Evolutionary conservation across 1,284 basidiomycete species (phyloP).

Genomic region (Irpex sp.): DNA sequence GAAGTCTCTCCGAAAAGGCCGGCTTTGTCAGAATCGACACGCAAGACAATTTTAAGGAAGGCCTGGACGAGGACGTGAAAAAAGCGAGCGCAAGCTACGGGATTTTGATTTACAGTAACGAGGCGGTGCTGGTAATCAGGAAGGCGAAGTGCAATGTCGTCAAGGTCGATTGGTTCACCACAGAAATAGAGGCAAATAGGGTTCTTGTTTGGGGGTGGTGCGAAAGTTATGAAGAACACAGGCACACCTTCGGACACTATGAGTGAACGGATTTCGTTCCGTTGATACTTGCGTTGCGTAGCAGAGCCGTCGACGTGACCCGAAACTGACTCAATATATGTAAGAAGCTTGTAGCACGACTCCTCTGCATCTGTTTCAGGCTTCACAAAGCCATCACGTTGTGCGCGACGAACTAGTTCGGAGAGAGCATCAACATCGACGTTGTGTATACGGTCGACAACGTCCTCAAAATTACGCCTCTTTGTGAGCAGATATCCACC

Average conservation of each 20-base stretch:
- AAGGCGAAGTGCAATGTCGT: conserved; percentile 11
- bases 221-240: conserved; percentile 34
- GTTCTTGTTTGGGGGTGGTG: conserved; percentile 28
- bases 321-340: too few relatives aligned
- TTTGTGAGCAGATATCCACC: too few relatives aligned
- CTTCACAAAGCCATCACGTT: too few relatives aligned
- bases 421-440: too few relatives aligned
- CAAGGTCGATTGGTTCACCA: conserved; percentile 11
- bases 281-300: conserved; percentile 17
- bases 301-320: too few relatives aligned
- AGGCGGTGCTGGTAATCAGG: conserved; percentile 7
- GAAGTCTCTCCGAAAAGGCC: conserved; percentile 28
- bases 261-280: conserved; percentile 35
- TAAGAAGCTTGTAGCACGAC: too few relatives aligned
- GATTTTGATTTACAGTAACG: conserved; percentile 23
- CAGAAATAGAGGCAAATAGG: conserved; percentile 31
- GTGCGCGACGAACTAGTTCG: too few relatives aligned
- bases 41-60: conserved; percentile 30
- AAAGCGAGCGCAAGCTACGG: conserved; percentile 20
- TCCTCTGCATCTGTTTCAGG: too few relatives aligned
- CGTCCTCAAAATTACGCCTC: too few relatives aligned
- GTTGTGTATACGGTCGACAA: too few relatives aligned
- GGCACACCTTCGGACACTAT: conserved; percentile 29
- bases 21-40: conserved; percentile 11
- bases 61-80: conserved; percentile 11